These are phyloP conservation scores for Filobasidium wieringae DNA, from an alignment of 768 basidiomycete species.

Conservation along the genomic window DNA sequence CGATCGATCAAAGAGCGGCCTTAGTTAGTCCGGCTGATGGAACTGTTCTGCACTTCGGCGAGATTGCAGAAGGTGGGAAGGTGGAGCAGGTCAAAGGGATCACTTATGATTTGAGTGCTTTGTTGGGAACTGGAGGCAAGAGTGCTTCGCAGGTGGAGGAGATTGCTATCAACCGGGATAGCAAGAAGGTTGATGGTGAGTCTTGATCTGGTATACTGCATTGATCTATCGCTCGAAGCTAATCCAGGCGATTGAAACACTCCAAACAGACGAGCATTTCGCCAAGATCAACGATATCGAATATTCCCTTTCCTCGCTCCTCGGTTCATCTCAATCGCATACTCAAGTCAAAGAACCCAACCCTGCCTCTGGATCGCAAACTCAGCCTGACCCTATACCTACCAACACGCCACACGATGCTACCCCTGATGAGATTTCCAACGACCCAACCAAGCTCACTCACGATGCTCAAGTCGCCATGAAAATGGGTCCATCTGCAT, in stretches of 20 bases:
- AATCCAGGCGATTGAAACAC: no score
- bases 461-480: constrained; percentile 65
- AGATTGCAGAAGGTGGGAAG: constrained; percentile 56
- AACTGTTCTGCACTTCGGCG: constrained; percentile 79
- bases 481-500: constrained; percentile 21
- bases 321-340: constrained; percentile 45
- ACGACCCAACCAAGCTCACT: constrained; percentile 37
- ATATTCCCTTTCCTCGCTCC: constrained; percentile 80
- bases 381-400: not conserved
- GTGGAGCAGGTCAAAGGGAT: constrained; percentile 98
- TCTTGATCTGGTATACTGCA: not conserved
- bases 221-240: constrained; percentile 20
- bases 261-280: constrained; percentile 70
- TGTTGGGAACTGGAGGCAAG: constrained; percentile 53
- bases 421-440: constrained; percentile 36
- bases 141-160: constrained; percentile 26
- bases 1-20: constrained; percentile 56
- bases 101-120: constrained; percentile 86
- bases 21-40: constrained; percentile 94
- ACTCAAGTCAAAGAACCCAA: constrained; percentile 13
- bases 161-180: constrained; percentile 41
- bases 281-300: constrained; percentile 95
- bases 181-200: constrained; percentile 37
- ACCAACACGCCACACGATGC: constrained; percentile 40
- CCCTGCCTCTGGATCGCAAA: not conserved